Base-by-base conservation (phyloP, 1,284 basidiomycete genomes). In the Fomitopsis betulina region DNA sequence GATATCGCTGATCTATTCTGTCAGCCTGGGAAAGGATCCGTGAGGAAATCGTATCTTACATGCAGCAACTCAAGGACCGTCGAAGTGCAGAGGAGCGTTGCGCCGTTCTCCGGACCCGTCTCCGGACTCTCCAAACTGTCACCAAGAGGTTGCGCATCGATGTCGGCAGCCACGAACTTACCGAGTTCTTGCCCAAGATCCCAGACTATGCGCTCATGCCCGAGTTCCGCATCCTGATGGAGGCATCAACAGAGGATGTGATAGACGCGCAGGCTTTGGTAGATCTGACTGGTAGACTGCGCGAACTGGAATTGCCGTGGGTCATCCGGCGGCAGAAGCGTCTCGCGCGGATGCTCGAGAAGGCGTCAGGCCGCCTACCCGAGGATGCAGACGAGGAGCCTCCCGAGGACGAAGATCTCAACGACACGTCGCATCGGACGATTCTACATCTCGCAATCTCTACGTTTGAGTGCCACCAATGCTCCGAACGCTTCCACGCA, bases 181-280 rank as follows among this genome's bases (percentile, higher is more conserved):
- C 12, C 23, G 50, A 43, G 32, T 43, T 25, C 12, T 19, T 40
- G 13, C 49, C 56, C 13, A 37, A 42, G 56, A 33, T 57, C 56
- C 13, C 58, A 7, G 56, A 58, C 23, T 58, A 33, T 19, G 56
- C 56, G 2, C 12, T 50, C 12, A 58, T 58, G 56, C 52, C 51
- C 19, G 56, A 58, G 30, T 53, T 58, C 30, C 56, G 56, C 17
- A 33, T 3, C 8, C 8, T 58, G 6, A 32, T 49, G 13, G 56
- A 58, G 25, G 42, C 42, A 3, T 52, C 42, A 12, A 23, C 17
- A 12, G 35, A 37, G 13, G 35, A 37, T 3, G 4, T 10, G 13
- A 6, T 37, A 3, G 8, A 37, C 35, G 8, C 3, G 35, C 9
- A 37, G 9, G 35, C 9, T 3, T 37, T 37, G 8, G 9, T 3